These are phyloP conservation scores for Phytopythium kandeliae DNA, from an alignment of 352 stramenopile genomes.

Conservation along the genomic window DNA sequence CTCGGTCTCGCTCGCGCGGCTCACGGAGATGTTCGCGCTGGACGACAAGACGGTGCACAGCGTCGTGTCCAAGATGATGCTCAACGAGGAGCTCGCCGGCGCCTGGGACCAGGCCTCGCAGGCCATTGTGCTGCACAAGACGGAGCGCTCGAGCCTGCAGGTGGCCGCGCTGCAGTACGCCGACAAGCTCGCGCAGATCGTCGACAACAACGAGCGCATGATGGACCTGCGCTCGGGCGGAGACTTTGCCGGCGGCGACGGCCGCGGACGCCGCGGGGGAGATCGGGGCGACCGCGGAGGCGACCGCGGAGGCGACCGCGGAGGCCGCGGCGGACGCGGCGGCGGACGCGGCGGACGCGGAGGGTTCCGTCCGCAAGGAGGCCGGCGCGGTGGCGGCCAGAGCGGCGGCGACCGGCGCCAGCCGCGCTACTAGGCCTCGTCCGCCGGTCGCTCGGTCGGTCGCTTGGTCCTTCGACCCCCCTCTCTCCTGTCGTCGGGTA, in stretches of 20 bases:
- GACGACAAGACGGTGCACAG: slow-evolving; percentile 94
- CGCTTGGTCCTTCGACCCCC: too few relatives aligned
- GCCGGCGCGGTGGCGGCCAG: slow-evolving; percentile 22
- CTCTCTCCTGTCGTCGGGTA: neutral
- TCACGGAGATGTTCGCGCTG: slow-evolving; percentile 98
- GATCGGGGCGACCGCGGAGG: slow-evolving; percentile 28
- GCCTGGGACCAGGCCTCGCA: slow-evolving; percentile 98
- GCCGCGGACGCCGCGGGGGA: slow-evolving; percentile 27
- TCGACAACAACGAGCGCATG: slow-evolving; percentile 89
- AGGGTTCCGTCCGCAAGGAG: slow-evolving; percentile 34
- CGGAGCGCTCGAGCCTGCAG: slow-evolving; percentile 93
- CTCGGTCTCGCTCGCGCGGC: slow-evolving; percentile 89
- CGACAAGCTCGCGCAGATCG: slow-evolving; percentile 88
- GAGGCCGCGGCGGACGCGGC: slow-evolving; percentile 20
- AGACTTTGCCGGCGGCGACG: slow-evolving; percentile 51
- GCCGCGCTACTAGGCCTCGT: slow-evolving; percentile 12
- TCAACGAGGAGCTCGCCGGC: slow-evolving; percentile 96
- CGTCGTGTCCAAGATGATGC: slow-evolving; percentile 99
- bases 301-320: slow-evolving; percentile 15
- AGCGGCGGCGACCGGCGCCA: slow-evolving; percentile 29
- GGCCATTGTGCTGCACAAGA: slow-evolving; percentile 95
- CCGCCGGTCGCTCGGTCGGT: too few relatives aligned
- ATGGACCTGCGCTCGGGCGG: slow-evolving; percentile 79
- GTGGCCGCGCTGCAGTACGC: slow-evolving; percentile 94
- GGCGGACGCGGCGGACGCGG: slow-evolving; percentile 49